Evolutionary conservation across 73 alveolate genomes (phyloP), one percentile per base, ranked within the genome.

Genomic region (Paramecium bursaria): DNA sequence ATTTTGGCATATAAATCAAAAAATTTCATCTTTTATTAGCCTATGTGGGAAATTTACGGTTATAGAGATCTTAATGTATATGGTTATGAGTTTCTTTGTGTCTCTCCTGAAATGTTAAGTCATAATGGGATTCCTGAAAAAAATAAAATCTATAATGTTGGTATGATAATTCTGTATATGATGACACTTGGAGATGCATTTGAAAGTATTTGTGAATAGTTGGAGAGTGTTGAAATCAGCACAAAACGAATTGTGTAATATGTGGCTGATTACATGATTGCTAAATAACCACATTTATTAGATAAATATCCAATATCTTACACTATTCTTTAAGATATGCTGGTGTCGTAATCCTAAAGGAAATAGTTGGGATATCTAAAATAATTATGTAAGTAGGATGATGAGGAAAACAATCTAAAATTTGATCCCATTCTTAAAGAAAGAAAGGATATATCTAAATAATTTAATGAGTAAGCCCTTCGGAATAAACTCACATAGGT

Each of bases 141-240:
- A 2, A 67, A 42, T 25, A 67, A 39, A 57, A 47, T 67, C 1
- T 67, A 67, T 42, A 67, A 67, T 67, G 42, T 47, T 21, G 82
- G 57, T 23, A 67, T 67, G 82, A 67, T 67, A 39, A 13, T 67
- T 11, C 60, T 67, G 1, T 67, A 67, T 67, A 33, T 67, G 55
- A 67, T 67, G 82, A 67, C 82, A 2, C 22, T 67, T 39, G 82
- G 82, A 2, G 23, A 67, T 15, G 33, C 22, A 10, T 27, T 25
- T 39, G 49, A 39, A 7, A 39, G 5, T 39, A 11, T 39, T 7
- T 5, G 14, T 39, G 5, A 39, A 11, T 7, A 39, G 5, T 7
- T 39, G 11, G 49, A 39, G 11, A 39, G 49, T 39, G 5, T 7
- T 5, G 11, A 39, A 39, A 39, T 39, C 11, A 39, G 11, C 49